Percentiles rank a stretch among this genome's conserved stretches.
phyloP scores from a whole-genome alignment of 768 basidiomycete species.

The Rhodotorula kratochvilovae region DNA sequence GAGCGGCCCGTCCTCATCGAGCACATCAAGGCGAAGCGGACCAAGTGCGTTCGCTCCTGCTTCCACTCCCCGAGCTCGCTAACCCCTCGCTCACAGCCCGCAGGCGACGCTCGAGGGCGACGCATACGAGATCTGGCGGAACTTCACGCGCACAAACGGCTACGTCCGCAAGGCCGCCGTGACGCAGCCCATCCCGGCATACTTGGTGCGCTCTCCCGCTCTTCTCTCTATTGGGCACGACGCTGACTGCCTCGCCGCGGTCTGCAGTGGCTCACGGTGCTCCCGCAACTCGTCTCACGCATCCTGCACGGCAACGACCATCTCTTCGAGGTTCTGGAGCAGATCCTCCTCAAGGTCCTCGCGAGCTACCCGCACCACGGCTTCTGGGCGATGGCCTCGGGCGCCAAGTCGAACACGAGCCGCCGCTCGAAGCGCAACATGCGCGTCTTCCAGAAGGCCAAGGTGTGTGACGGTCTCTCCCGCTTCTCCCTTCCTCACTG shows the following conservation, averaged over 20 bases:
- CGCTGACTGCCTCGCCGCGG: neutral
- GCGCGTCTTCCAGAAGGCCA: slow-evolving; percentile 43
- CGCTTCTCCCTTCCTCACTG: neutral
- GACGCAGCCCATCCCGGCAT: slow-evolving; percentile 62
- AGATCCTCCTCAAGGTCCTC: slow-evolving; percentile 70
- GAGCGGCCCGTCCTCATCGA: slow-evolving; percentile 53
- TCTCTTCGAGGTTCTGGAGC: slow-evolving; percentile 60
- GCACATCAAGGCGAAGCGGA: slow-evolving; percentile 25
- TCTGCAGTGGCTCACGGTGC: slow-evolving; percentile 84
- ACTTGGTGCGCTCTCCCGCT: slow-evolving; percentile 60
- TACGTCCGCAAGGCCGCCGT: slow-evolving; percentile 7
- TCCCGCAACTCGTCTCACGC: slow-evolving; percentile 93
- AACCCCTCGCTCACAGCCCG: neutral
- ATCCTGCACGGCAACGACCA: slow-evolving; percentile 67
- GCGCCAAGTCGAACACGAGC: slow-evolving; percentile 72
- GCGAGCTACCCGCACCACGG: slow-evolving; percentile 80
- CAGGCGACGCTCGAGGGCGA: slow-evolving; percentile 7
- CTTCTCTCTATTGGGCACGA: neutral
- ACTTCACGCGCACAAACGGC: neutral
- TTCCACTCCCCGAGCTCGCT: neutral
- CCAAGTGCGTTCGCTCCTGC: neutral
- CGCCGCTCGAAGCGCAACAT: slow-evolving; percentile 61
- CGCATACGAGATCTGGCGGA: slow-evolving; percentile 1
- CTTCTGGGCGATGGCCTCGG: slow-evolving; percentile 85
- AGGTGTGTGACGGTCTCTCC: slow-evolving; percentile 36